Evolutionary conservation across 208 protist genomes (phyloP).

Genomic region (Acanthamoeba culbertsoni): DNA sequence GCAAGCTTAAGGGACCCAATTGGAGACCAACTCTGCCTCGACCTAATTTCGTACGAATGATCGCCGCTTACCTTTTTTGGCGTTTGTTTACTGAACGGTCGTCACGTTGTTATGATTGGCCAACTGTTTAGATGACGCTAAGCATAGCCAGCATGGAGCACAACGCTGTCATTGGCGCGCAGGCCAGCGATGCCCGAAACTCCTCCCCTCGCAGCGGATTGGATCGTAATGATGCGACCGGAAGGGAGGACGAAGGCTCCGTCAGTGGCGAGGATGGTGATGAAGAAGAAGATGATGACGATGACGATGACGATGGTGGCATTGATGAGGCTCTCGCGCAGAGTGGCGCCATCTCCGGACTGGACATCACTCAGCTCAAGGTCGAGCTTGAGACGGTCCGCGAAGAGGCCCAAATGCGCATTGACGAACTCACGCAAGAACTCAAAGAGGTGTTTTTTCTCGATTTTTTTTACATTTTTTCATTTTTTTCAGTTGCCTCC

Average conservation of each 20-base stretch:
- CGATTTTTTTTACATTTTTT: too few species aligned
- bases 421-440: neutral
- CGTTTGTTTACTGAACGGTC: neutral
- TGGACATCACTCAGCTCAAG: conserved; percentile 17
- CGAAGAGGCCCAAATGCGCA: neutral
- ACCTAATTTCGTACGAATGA: neutral
- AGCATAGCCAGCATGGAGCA: neutral
- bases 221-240: too few species aligned
- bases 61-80: neutral
- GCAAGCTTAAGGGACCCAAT: conserved; percentile 18
- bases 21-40: neutral
- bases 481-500: too few species aligned
- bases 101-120: neutral
- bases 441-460: neutral
- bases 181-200: neutral
- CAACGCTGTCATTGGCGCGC: neutral
- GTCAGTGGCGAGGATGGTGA: neutral
- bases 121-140: neutral
- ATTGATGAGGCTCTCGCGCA: neutral
- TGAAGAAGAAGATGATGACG: neutral
- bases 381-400: neutral
- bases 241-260: too few species aligned
- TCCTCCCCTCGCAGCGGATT: neutral
- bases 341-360: neutral
- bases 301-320: neutral